Evolutionary conservation across 2,329 filamentous ascomycete species (phyloP), one percentile per base, ranked within the genome.

Genomic region (Scytalidium sp.): DNA sequence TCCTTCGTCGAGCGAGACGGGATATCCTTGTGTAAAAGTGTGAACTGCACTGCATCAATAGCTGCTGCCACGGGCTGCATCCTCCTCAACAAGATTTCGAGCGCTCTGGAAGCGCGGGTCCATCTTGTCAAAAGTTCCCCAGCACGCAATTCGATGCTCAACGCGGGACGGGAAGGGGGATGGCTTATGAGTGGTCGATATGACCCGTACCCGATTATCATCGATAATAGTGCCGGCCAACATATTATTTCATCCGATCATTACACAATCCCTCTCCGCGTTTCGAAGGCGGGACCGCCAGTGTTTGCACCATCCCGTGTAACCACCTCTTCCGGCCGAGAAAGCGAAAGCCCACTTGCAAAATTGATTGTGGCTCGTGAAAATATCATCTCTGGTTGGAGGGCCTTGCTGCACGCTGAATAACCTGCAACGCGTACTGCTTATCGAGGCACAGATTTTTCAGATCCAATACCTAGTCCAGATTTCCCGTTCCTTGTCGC

Each of bases 401-500:
- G n/a, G n/a, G n/a, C n/a, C n/a, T n/a, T n/a, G n/a, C n/a, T n/a
- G n/a, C n/a, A n/a, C n/a, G n/a, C n/a, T n/a, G n/a, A n/a, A n/a
- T n/a, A n/a, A n/a, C n/a, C 5, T 36, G 13, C 4, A 15, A n/a
- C 11, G 32, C 32, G 32, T 36, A 36, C 7, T 36, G 32, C 32
- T 10, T n/a, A n/a, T 15, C 17, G 32, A 5, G 15, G 5, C 7
- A 36, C 17, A 36, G 17, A 36, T 6, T 46, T 40, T 43, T 69
- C 63, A 91, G 45, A 82, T 72, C 90, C 90, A 97, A 63, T 90
- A 92, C 59, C 79, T 81, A 4, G 75, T 79, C 91, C 92, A 97
- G 41, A 88, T 70, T 29, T 72, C 71, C 62, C 83, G 84, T 56
- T 90, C 84, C 27, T 86, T 81, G 46, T 82, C 78, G 1, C 76